These are phyloP conservation scores for Penicillium sp. DNA, from an alignment of 2,329 filamentous ascomycete species.

Conservation along the genomic window DNA sequence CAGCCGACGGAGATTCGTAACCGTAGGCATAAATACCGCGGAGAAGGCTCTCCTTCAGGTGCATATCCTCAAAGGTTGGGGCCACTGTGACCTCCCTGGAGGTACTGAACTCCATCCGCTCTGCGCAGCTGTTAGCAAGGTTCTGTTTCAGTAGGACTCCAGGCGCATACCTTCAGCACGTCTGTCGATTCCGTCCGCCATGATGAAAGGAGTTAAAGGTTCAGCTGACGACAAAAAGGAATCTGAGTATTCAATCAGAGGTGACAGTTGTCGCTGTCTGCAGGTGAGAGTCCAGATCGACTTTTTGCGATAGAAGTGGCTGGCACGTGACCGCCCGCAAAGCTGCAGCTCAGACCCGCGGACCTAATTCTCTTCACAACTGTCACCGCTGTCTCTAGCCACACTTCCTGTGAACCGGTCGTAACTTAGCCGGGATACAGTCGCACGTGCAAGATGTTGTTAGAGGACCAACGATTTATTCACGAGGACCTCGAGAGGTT, in stretches of 20 bases:
- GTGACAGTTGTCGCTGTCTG: constrained; percentile 3
- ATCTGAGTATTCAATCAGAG: constrained; percentile 10
- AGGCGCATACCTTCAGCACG: constrained; percentile 63
- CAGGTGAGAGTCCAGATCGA: constrained; percentile 9
- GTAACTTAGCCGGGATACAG: not conserved
- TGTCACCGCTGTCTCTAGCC: constrained; percentile 1
- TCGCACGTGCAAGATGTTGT: constrained; percentile 55
- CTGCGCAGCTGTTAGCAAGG: constrained; percentile 41
- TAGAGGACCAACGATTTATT: constrained; percentile 90
- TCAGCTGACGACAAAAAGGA: constrained; percentile 11
- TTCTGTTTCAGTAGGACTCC: constrained; percentile 2
- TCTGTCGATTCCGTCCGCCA: constrained; percentile 91
- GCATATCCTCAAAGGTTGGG: constrained; percentile 93
- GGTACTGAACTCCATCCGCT: constrained; percentile 96
- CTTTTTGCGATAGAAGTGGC: constrained; percentile 23
- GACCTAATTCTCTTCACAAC: constrained; percentile 8
- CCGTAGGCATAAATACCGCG: constrained; percentile 98
- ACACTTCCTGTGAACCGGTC: constrained; percentile 3
- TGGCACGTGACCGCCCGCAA: constrained; percentile 18
- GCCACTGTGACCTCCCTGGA: constrained; percentile 94
- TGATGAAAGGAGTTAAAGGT: constrained; percentile 45
- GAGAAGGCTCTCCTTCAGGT: constrained; percentile 92
- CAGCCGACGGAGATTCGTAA: constrained; percentile 95
- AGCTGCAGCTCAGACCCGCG: constrained; percentile 18
- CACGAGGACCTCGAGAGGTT: constrained; percentile 96